Base-by-base conservation (phyloP, 2,329 filamentous ascomycete genomes). In the Colletotrichum sp. region DNA sequence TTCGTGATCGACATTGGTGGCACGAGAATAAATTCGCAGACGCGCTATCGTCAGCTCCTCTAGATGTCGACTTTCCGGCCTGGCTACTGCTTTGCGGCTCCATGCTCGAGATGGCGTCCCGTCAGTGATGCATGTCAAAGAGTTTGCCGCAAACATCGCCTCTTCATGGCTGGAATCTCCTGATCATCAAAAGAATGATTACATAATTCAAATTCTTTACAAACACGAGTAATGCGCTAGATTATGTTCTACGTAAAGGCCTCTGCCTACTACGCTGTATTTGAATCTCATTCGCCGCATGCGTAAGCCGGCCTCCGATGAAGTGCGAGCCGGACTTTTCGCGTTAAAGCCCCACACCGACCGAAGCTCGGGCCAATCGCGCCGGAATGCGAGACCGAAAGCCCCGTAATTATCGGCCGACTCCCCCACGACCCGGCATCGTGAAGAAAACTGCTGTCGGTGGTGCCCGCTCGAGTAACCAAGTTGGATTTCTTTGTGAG, bases 1-100 rank as follows among this genome's bases (percentile, higher is more conserved):
- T 83, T 36, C 80, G 78, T 21, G 43, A 67, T 5, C 81, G 79
- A 56, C 82, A 83, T 12, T 79, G 75, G 16, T 73, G 78, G 66
- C 82, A 82, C 1, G 80, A 80, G 18, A 81, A 79, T 2, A 59
- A 12, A 14, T 13, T 71, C 9, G 32, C 36, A 24, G 66, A n/a
- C 10, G 21, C 7, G 21, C 9, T 36, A 2, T 62, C 36, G 14
- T 55, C 55, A 12, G 6, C 48, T 52, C 24, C 48, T 52, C 24
- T 14, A n/a, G 16, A 21, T 7, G 38, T 30, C 24, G 21, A 14
- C 13, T 30, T 24, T 8, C 26, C 62, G 6, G 38, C 18, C 36
- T 30, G 36, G 18, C 18, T 36, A 32, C 62, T 52, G 16, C 55
- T 34, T 59, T 72, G 69, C 14, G 71, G 26, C 18, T 38, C 52